phyloP scores from a whole-genome alignment of 2,329 filamentous ascomycete species.

The Verticillium alfalfae region DNA sequence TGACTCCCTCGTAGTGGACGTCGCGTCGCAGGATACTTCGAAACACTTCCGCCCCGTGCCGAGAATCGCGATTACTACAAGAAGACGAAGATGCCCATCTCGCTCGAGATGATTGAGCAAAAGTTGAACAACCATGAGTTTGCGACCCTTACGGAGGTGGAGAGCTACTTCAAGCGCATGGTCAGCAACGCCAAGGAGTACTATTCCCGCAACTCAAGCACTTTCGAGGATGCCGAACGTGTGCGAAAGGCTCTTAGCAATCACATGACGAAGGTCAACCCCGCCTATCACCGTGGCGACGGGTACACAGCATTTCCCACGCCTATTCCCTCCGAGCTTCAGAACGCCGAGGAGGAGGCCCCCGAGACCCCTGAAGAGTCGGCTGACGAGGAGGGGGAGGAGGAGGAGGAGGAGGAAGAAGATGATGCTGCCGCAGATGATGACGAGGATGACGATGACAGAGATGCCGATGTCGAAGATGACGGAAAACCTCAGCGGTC shows the following conservation, averaged over 20 bases:
- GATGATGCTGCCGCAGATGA: conserved; percentile 20
- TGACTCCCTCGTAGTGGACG: conserved; percentile 52
- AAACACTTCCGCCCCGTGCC: conserved; percentile 60
- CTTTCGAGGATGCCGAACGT: conserved; percentile 80
- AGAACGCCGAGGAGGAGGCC: neutral
- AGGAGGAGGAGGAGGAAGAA: conserved; percentile 12
- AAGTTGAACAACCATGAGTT: conserved; percentile 69
- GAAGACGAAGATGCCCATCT: conserved; percentile 71
- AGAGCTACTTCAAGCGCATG: conserved; percentile 84
- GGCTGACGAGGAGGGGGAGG: conserved; percentile 1
- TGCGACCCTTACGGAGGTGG: conserved; percentile 64
- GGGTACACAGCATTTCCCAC: conserved; percentile 68
- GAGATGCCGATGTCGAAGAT: conserved; percentile 19
- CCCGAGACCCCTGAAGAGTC: conserved; percentile 4
- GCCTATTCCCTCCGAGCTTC: conserved; percentile 55
- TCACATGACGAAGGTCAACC: conserved; percentile 82
- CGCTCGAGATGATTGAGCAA: conserved; percentile 68
- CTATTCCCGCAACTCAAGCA: conserved; percentile 65
- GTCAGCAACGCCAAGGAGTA: conserved; percentile 83
- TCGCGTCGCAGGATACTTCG: conserved; percentile 68
- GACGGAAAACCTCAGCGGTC: conserved; percentile 19
- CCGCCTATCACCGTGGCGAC: conserved; percentile 62
- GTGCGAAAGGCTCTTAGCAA: conserved; percentile 82
- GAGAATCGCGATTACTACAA: conserved; percentile 72
- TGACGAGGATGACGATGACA: conserved; percentile 18